Conservation (phyloP, 352 stramenopile species). For the Pythium phragmitis region DNA sequence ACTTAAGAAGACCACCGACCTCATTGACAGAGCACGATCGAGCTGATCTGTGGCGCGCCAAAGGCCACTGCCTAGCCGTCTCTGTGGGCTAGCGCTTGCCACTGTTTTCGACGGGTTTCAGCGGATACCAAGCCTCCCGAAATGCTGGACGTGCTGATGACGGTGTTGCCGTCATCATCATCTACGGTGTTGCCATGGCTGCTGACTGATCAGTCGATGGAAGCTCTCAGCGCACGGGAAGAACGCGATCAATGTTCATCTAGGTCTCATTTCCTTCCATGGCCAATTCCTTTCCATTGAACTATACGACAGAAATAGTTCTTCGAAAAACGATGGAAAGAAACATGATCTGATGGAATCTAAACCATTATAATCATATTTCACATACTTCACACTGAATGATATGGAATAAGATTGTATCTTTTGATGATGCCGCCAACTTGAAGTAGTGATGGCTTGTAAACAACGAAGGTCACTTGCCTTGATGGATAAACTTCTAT, state of each 20-base stretch:
- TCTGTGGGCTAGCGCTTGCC: not conserved
- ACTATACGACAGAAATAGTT: not conserved
- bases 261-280: not conserved
- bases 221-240: not conserved
- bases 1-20: too few relatives aligned
- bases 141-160: not conserved
- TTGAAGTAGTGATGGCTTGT: not conserved
- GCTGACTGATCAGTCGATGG: not conserved
- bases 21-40: too few relatives aligned
- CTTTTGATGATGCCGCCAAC: not conserved
- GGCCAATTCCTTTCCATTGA: slow-evolving; percentile 2
- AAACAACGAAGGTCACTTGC: not conserved
- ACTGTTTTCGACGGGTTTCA: not conserved
- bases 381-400: too few relatives aligned
- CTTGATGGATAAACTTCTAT: too few relatives aligned
- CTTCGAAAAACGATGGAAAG: slow-evolving; percentile 2
- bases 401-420: slow-evolving; percentile 9
- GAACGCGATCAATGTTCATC: not conserved
- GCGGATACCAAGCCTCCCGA: too few relatives aligned
- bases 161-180: not conserved
- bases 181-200: not conserved
- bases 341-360: not conserved
- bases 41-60: too few relatives aligned
- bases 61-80: not conserved
- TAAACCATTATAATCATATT: too few relatives aligned